phyloP scores from a whole-genome alignment of 148 eudicot species.

The Arctostaphylos glauca region DNA sequence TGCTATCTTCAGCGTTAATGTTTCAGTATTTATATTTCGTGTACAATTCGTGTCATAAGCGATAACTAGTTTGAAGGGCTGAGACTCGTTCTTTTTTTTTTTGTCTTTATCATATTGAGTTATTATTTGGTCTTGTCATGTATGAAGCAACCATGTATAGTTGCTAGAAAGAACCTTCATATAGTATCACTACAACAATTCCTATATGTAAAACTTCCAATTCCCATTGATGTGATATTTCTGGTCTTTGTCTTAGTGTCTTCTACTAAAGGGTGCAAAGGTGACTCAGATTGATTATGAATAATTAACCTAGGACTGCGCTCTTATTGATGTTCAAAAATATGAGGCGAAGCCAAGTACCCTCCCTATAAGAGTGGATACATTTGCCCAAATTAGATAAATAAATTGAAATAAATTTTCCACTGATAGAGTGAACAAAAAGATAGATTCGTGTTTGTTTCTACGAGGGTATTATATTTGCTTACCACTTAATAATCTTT shows the following conservation, averaged over 20 bases:
- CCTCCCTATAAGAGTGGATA: neutral
- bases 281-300: neutral
- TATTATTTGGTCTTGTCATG: neutral
- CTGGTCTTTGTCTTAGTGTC: neutral
- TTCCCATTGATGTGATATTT: neutral
- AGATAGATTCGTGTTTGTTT: neutral
- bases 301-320: neutral
- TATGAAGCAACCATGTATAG: neutral
- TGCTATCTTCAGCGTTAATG: neutral
- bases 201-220: neutral
- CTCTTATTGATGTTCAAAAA: neutral
- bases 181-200: neutral
- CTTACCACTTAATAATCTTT: neutral
- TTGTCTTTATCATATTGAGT: neutral
- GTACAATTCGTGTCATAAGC: neutral
- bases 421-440: neutral
- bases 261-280: neutral
- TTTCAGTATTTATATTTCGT: neutral
- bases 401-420: neutral
- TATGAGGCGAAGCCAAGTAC: neutral
- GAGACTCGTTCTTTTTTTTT: neutral
- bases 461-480: neutral
- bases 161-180: neutral
- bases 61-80: neutral
- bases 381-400: neutral